A percentile compares a stretch with the other conserved stretches of the same genome.
phyloP scores from a whole-genome alignment of 1,139 yeast genomes.

The Yamadazyma mexicana region DNA sequence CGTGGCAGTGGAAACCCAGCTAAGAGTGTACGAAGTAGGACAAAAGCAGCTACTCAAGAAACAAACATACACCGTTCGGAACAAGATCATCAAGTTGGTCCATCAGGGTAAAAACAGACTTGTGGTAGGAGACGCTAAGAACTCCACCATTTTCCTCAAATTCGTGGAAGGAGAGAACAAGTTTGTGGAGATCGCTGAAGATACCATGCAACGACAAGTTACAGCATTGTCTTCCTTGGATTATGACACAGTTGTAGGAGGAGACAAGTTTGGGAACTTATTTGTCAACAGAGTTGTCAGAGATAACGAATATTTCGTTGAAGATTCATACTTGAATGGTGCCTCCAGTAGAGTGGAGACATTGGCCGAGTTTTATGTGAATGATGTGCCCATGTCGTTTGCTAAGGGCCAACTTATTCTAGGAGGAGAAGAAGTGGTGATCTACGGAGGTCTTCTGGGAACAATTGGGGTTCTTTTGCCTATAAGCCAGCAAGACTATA shows the following conservation, averaged over 20 bases:
- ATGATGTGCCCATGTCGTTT: conserved; percentile 71
- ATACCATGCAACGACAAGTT: conserved; percentile 64
- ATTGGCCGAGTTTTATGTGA: conserved; percentile 62
- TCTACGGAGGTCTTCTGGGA: conserved; percentile 81
- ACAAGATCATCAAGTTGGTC: conserved; percentile 50
- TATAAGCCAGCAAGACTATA: conserved; percentile 62
- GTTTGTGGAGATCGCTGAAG: conserved; percentile 70
- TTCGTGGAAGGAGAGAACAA: conserved; percentile 47
- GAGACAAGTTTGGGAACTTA: conserved; percentile 88
- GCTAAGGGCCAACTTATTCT: conserved; percentile 50
- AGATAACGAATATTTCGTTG: conserved; percentile 28
- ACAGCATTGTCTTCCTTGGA: conserved; percentile 65
- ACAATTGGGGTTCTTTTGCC: conserved; percentile 76
- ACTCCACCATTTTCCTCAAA: conserved; percentile 60
- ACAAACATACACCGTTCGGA: conserved; percentile 42
- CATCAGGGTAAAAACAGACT: conserved; percentile 57
- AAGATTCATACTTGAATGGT: conserved; percentile 40
- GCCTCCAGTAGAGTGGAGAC: conserved; percentile 53
- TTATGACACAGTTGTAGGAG: conserved; percentile 73
- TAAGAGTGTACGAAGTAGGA: conserved; percentile 75
- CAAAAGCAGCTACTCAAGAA: conserved; percentile 75
- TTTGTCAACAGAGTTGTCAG: conserved; percentile 64
- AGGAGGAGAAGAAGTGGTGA: conserved; percentile 66
- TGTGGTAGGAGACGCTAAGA: conserved; percentile 61
- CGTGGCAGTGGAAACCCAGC: conserved; percentile 53